A percentile compares a stretch with the other conserved stretches of the same genome.
These are phyloP conservation scores for Colletotrichum echinochloae DNA, from an alignment of 2,329 filamentous ascomycete genomes.

Conservation along the genomic window DNA sequence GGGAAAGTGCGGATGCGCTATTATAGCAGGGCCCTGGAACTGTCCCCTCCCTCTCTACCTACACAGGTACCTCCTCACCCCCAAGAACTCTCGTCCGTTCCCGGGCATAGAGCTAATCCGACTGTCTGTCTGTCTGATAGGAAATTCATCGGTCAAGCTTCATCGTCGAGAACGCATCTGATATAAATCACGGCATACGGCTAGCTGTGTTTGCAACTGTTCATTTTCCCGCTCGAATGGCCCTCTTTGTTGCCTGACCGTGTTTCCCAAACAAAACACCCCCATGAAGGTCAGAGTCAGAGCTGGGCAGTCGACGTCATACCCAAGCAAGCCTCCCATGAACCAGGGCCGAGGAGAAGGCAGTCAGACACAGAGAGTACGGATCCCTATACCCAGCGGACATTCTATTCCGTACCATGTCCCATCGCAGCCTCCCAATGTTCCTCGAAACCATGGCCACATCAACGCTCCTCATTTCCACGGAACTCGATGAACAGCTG, in stretches of 20 bases:
- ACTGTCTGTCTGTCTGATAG: neutral
- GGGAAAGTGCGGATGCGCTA: slow-evolving; percentile 31
- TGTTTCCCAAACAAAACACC: neutral
- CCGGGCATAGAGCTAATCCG: slow-evolving; percentile 9
- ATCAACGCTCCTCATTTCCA: neutral
- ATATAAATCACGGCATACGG: neutral
- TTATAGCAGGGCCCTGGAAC: slow-evolving; percentile 10
- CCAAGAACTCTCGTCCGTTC: neutral
- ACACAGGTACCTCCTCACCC: too few species aligned
- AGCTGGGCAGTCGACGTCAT: slow-evolving; percentile 34
- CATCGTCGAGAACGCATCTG: slow-evolving; percentile 4
- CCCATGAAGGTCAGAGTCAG: slow-evolving; percentile 14
- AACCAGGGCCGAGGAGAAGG: slow-evolving; percentile 26
- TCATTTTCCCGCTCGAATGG: neutral
- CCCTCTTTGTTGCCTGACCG: too few species aligned
- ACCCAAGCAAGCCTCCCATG: slow-evolving; percentile 8
- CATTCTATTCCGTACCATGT: neutral
- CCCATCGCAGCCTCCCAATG: slow-evolving; percentile 4
- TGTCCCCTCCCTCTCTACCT: slow-evolving; percentile 4
- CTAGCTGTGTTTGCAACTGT: neutral
- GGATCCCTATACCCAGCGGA: neutral
- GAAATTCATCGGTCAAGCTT: slow-evolving; percentile 8
- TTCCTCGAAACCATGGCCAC: slow-evolving; percentile 10
- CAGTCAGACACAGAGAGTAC: slow-evolving; percentile 2
- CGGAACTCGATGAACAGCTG: neutral